Evolutionary conservation across 2,329 filamentous ascomycete genomes (phyloP).

Genomic region (Albophoma yamanashiensis): DNA sequence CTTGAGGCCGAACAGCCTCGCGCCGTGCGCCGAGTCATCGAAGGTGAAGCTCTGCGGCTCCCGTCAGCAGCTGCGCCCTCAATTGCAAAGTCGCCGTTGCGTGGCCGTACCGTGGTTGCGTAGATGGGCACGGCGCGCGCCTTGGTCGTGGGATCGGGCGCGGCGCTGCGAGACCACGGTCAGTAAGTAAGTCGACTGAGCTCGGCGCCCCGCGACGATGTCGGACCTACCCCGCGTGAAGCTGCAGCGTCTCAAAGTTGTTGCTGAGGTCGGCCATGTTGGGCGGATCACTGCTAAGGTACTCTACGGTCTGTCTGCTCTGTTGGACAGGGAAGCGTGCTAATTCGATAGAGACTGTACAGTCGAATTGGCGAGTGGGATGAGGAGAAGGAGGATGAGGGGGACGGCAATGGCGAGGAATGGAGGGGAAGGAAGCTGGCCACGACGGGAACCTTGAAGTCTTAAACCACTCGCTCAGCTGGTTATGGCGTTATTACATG

Average conservation of each 20-base stretch:
- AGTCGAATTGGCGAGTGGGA: background rate
- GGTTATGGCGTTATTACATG: conserved; percentile 3
- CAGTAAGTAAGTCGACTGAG: background rate
- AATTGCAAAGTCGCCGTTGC: background rate
- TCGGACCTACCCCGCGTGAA: conserved; percentile 63
- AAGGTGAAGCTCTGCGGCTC: conserved; percentile 67
- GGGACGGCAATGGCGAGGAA: conserved; percentile 12
- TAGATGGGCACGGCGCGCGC: conserved; percentile 93
- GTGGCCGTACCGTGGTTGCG: conserved; percentile 57
- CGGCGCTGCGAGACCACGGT: conserved; percentile 44
- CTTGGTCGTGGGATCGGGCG: conserved; percentile 71
- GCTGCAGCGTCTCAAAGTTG: conserved; percentile 76
- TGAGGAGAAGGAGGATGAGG: background rate
- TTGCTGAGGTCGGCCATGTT: conserved; percentile 36
- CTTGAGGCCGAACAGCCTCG: conserved; percentile 90
- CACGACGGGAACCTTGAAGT: background rate
- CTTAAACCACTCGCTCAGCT: background rate
- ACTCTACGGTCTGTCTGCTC: background rate
- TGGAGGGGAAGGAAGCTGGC: background rate
- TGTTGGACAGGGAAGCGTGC: background rate
- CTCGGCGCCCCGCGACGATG: background rate
- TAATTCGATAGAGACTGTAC: background rate
- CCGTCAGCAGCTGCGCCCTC: background rate
- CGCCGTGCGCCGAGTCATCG: conserved; percentile 92
- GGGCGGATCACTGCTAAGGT: background rate